Conservation (phyloP, 2,329 filamentous ascomycete species). For the Emergomyces orientalis region DNA sequence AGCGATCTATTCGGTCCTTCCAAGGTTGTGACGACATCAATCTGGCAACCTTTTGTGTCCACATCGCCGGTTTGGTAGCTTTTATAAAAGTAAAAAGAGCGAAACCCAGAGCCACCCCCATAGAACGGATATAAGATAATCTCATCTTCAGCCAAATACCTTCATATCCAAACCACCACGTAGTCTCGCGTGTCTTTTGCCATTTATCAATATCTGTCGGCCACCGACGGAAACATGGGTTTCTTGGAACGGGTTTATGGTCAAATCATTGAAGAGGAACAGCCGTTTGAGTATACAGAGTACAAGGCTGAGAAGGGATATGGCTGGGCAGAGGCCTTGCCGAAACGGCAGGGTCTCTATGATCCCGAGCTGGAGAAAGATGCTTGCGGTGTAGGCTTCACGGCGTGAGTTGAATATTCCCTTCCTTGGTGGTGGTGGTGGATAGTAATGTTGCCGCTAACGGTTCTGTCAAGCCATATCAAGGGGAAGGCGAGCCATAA, state of each 20-base stretch:
- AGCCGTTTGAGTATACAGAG: constrained; percentile 42
- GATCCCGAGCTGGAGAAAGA: constrained; percentile 95
- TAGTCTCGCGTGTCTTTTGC: neutral
- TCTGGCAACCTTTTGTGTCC: neutral
- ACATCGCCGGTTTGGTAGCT: no score
- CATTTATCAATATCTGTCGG: constrained; percentile 31
- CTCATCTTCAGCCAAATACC: neutral
- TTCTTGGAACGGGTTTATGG: constrained; percentile 42
- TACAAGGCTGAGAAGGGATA: constrained; percentile 54
- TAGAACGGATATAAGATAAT: neutral
- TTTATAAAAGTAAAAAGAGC: neutral
- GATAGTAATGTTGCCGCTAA: neutral
- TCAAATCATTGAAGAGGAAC: constrained; percentile 38
- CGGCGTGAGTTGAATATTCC: constrained; percentile 59
- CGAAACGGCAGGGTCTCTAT: constrained; percentile 97
- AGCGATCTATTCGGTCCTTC: neutral
- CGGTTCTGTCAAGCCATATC: constrained; percentile 60
- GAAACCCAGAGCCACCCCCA: neutral
- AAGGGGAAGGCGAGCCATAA: constrained; percentile 97
- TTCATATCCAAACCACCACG: neutral
- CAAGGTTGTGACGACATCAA: neutral
- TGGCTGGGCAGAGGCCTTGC: constrained; percentile 91
- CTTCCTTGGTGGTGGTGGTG: constrained; percentile 8
- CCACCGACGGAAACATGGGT: constrained; percentile 43
- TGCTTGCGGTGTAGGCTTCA: constrained; percentile 98